Conservation (phyloP, 2,329 filamentous ascomycete genomes). For the Akanthomyces dipterigenus region DNA sequence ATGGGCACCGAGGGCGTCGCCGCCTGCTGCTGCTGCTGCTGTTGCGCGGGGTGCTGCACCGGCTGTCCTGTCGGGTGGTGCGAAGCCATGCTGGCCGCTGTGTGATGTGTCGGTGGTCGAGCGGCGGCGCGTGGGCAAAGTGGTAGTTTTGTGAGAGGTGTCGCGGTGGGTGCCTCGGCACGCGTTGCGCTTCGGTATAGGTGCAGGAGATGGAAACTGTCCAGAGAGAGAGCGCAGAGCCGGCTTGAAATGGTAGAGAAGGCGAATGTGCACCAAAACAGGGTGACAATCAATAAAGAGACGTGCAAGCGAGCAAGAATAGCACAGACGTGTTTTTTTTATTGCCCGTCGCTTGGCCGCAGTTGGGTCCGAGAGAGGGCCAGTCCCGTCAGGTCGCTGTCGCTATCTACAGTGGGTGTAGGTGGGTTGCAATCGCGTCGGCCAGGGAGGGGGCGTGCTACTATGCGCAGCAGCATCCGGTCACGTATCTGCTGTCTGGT, state of each 20-base stretch:
- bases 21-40: neutral
- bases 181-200: neutral
- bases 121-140: neutral
- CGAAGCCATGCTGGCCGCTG: neutral
- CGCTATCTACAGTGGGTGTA: no score
- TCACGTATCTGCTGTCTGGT: no score
- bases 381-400: neutral
- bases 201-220: neutral
- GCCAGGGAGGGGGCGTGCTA: neutral
- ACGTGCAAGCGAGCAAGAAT: neutral
- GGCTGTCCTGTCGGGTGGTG: neutral
- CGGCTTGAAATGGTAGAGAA: neutral
- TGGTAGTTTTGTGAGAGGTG: neutral
- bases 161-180: neutral
- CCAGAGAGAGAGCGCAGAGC: neutral
- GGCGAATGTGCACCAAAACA: neutral
- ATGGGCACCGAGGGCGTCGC: conserved; percentile 43
- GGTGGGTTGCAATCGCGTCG: neutral
- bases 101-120: neutral
- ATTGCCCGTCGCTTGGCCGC: neutral
- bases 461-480: no score
- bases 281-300: neutral
- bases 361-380: neutral
- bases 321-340: neutral
- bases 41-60: neutral